Evolutionary conservation across 73 alveolate species (phyloP).

Genomic region (Breviolum minutum): DNA sequence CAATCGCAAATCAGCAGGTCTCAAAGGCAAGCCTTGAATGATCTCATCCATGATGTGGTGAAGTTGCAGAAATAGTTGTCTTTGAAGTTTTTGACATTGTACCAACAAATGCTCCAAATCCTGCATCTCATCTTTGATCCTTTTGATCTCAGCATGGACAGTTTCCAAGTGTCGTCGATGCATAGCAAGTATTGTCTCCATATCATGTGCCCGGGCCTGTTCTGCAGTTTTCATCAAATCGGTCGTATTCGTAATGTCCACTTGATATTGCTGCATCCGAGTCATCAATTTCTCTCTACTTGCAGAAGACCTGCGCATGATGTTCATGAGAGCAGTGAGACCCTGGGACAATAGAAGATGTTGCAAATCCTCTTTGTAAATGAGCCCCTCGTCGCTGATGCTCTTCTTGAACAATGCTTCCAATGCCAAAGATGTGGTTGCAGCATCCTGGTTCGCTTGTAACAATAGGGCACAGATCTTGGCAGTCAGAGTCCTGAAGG

Average conservation of each 20-base stretch:
- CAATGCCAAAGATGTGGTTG: conserved; percentile 62
- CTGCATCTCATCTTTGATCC: neutral
- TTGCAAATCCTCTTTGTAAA: conserved; percentile 76
- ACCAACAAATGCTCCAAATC: conserved; percentile 34
- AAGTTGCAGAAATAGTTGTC: conserved; percentile 61
- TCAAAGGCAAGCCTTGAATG: conserved; percentile 72
- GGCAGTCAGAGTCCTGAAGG: conserved; percentile 27
- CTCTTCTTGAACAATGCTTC: conserved; percentile 54
- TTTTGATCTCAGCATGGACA: neutral
- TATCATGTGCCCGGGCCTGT: conserved; percentile 41
- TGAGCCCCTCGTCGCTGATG: conserved; percentile 63
- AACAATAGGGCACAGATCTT: conserved; percentile 63
- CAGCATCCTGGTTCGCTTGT: conserved; percentile 51
- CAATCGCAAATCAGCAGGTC: conserved; percentile 29
- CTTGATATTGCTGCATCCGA: conserved; percentile 32
- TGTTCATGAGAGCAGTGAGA: conserved; percentile 35
- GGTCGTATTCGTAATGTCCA: neutral
- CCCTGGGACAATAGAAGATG: conserved; percentile 37
- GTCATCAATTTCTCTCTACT: neutral
- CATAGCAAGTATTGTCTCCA: conserved; percentile 17
- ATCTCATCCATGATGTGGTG: conserved; percentile 82
- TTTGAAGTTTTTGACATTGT: conserved; percentile 58
- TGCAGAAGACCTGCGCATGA: conserved; percentile 12
- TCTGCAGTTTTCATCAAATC: conserved; percentile 4
- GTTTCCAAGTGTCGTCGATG: conserved; percentile 28